Evolutionary conservation across 2,329 filamentous ascomycete species (phyloP), one percentile per base, ranked within the genome.

Genomic region (Scytalidium lignicola): DNA sequence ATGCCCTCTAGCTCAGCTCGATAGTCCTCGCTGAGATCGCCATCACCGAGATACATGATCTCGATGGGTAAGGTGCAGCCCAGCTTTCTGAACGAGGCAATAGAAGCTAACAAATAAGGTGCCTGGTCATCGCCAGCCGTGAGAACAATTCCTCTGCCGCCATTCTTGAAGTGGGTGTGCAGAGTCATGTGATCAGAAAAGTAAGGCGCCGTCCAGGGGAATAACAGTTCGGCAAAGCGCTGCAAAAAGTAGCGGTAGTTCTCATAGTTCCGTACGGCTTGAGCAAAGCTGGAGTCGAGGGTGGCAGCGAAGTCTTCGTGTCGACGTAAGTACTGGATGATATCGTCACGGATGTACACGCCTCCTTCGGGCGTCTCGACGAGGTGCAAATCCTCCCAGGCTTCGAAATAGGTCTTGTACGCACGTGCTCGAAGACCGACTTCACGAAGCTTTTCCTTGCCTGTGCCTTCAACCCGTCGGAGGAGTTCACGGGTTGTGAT

Each of bases 181-280:
- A 73, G 58, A 5, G 65, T 66, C 65, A 73, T 71, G 49, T 73
- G 71, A 49, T 74, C 69, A 2, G 67, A 59, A 55, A 70, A 72
- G 47, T 73, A 73, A 9, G 70, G 69, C 7, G 62, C 61, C 7
- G 67, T 67, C 58, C 64, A 69, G 3, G 67, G 67, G 51, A 69
- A 70, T 8, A 74, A 65, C 15, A 70, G 53, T 18, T 59, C 59
- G 1, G 67, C 63, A 21, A 74, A 60, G 29, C 62, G 62, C 41
- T 65, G 62, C 20, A 74, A 55, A 53, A 73, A 69, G 19, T 55
- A 60, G 17, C 71, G 67, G 55, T 68, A 72, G 4, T 61, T 57
- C 51, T 74, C 71, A 45, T 74, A 74, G n/a, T 60, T 58, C 17
- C 67, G 67, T 37, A 72, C 62, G 26, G 63, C 64, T 47, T 60